phyloP scores from a whole-genome alignment of 192 early-diverging fungal genomes.

The Spizellomyces sp. region DNA sequence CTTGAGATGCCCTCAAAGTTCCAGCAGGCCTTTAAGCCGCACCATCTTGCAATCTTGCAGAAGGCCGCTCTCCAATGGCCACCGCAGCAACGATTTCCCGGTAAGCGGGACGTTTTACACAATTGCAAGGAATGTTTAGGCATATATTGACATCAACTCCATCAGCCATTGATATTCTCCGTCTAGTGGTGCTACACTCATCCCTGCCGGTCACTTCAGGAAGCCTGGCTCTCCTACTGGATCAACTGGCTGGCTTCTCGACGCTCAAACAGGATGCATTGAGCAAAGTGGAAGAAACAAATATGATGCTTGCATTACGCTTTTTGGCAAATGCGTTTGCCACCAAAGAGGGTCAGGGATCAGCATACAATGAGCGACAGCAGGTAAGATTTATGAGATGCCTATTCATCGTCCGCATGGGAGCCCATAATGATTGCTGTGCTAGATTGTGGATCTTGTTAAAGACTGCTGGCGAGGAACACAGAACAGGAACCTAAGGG shows the following conservation, averaged over 20 bases:
- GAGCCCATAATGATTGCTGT: background rate
- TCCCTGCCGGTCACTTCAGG: constrained; percentile 14
- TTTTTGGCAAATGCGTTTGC: constrained; percentile 74
- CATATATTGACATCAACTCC: background rate
- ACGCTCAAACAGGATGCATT: constrained; percentile 26
- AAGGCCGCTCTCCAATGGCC: constrained; percentile 73
- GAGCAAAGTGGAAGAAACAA: constrained; percentile 60
- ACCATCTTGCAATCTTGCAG: constrained; percentile 47
- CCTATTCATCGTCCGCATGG: background rate
- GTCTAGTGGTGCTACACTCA: constrained; percentile 64
- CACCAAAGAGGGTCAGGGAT: constrained; percentile 42
- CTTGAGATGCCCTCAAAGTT: constrained; percentile 29
- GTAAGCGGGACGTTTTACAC: constrained; percentile 14
- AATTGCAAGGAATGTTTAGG: background rate
- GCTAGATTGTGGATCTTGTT: constrained; percentile 34
- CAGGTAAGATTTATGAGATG: constrained; percentile 20
- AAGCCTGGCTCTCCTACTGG: constrained; percentile 20
- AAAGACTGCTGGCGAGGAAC: constrained; percentile 16
- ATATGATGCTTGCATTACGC: constrained; percentile 77
- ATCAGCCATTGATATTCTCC: constrained; percentile 74
- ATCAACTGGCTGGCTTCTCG: constrained; percentile 15
- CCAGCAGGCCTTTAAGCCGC: constrained; percentile 38
- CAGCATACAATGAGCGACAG: constrained; percentile 40
- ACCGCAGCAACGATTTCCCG: constrained; percentile 69
- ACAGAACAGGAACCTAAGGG: constrained; percentile 45